phyloP scores from a whole-genome alignment of 2,329 filamentous ascomycete species.

The Kalmusia sp. region DNA sequence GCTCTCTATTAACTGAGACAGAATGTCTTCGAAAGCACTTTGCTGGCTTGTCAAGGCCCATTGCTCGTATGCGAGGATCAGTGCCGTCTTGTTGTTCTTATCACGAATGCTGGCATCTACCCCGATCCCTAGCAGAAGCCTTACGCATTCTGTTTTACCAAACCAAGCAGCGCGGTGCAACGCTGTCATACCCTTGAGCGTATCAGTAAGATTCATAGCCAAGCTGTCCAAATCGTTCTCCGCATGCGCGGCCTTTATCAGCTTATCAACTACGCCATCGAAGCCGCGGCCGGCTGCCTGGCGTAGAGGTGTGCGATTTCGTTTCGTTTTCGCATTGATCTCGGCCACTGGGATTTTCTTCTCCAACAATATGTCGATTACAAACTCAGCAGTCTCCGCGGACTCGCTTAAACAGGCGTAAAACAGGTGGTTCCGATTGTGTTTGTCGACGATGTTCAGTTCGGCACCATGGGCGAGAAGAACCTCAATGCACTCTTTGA shows the following conservation, averaged over 20 bases:
- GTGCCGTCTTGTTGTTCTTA: constrained; percentile 13
- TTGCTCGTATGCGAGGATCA: constrained; percentile 13
- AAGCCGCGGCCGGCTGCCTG: constrained; percentile 20
- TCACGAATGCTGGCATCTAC: constrained; percentile 14
- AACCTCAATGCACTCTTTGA: constrained; percentile 17
- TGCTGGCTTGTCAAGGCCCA: constrained; percentile 13
- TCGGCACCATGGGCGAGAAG: constrained; percentile 16
- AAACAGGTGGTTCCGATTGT: constrained; percentile 16
- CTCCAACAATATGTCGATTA: background rate
- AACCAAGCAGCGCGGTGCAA: constrained; percentile 20
- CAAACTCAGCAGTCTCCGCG: constrained; percentile 1
- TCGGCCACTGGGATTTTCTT: constrained; percentile 6
- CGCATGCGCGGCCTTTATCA: constrained; percentile 15
- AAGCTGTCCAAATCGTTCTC: constrained; percentile 6
- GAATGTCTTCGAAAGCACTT: constrained; percentile 14
- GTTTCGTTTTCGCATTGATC: constrained; percentile 18
- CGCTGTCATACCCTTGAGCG: constrained; percentile 16
- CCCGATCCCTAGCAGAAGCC: constrained; percentile 14
- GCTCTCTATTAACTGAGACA: constrained; percentile 10
- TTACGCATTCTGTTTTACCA: constrained; percentile 15
- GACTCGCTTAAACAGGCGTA: constrained; percentile 16
- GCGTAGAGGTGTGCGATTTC: constrained; percentile 13
- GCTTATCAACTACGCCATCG: constrained; percentile 10
- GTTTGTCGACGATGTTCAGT: constrained; percentile 10
- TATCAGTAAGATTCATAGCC: constrained; percentile 19